Percentiles rank a stretch among this genome's conserved stretches.
Conservation (phyloP, 306 rosid species). For the Fagus sylvatica region DNA sequence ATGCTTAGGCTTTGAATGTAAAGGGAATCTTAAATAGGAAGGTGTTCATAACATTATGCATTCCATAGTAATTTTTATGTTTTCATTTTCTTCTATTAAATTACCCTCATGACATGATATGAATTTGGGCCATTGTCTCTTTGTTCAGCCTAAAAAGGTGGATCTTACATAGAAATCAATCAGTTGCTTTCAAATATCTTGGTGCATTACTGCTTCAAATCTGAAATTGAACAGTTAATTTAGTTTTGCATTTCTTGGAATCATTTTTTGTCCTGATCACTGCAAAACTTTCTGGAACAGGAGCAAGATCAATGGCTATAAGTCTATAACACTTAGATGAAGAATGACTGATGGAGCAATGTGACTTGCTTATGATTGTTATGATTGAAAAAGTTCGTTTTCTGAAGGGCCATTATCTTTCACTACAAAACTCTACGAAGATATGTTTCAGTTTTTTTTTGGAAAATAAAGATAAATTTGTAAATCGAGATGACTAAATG, state of each 20-base stretch:
- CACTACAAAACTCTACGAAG: no score
- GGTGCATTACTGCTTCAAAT: neutral
- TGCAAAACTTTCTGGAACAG: constrained; percentile 5
- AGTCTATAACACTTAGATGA: constrained; percentile 10
- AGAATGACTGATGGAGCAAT: neutral
- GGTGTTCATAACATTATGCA: neutral
- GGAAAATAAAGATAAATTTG: neutral
- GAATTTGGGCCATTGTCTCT: neutral
- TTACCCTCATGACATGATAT: neutral
- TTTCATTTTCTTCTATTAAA: neutral
- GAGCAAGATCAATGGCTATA: constrained; percentile 13
- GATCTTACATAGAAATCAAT: neutral
- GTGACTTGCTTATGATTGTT: neutral
- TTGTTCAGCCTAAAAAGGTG: neutral
- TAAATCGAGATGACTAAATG: no score
- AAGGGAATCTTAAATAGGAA: neutral
- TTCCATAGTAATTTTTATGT: neutral
- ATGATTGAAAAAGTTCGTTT: neutral
- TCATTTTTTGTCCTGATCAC: neutral
- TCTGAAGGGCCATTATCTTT: neutral
- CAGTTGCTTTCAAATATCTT: neutral
- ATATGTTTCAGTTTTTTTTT: neutral
- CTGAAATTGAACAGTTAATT: neutral
- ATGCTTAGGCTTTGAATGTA: neutral
- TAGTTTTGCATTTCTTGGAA: neutral